These are phyloP conservation scores for Ceratocystis diversiconidia DNA, from an alignment of 2,329 filamentous ascomycete genomes.

Conservation along the genomic window DNA sequence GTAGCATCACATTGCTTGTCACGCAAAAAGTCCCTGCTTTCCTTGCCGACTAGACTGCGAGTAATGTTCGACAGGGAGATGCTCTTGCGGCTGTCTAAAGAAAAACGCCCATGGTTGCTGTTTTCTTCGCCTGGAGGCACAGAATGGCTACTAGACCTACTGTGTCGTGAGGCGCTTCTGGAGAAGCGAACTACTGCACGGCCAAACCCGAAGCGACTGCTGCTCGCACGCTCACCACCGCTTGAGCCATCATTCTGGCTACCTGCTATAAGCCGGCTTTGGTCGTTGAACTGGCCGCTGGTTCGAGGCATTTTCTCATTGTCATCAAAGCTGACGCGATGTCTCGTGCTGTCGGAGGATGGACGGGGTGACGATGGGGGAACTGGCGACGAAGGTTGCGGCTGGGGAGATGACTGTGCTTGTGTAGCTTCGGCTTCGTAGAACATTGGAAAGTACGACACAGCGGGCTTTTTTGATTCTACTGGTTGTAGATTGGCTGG, in stretches of 20 bases:
- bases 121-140: neutral
- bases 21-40: conserved; percentile 8
- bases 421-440: conserved; percentile 3
- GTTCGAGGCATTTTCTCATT: conserved; percentile 9
- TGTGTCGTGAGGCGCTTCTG: conserved; percentile 16
- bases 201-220: conserved; percentile 13
- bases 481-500: conserved; percentile 1
- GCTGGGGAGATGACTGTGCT: neutral
- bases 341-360: conserved; percentile 9
- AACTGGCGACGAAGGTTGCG: neutral
- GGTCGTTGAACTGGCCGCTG: conserved; percentile 7
- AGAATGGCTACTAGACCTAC: conserved; percentile 17
- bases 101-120: conserved; percentile 3
- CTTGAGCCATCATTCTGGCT: neutral
- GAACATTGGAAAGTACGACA: conserved; percentile 12
- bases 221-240: neutral
- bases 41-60: conserved; percentile 12
- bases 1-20: conserved; percentile 4
- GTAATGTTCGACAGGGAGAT: conserved; percentile 16
- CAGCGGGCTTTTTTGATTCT: neutral
- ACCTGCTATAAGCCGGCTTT: neutral
- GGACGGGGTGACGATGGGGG: conserved; percentile 8
- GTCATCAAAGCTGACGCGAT: conserved; percentile 11
- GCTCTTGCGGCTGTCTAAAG: conserved; percentile 14
- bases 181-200: conserved; percentile 17